Evolutionary conservation across 352 stramenopile species (phyloP), one percentile per base, ranked within the genome.

Genomic region (Globisporangium rhizosaccharum): DNA sequence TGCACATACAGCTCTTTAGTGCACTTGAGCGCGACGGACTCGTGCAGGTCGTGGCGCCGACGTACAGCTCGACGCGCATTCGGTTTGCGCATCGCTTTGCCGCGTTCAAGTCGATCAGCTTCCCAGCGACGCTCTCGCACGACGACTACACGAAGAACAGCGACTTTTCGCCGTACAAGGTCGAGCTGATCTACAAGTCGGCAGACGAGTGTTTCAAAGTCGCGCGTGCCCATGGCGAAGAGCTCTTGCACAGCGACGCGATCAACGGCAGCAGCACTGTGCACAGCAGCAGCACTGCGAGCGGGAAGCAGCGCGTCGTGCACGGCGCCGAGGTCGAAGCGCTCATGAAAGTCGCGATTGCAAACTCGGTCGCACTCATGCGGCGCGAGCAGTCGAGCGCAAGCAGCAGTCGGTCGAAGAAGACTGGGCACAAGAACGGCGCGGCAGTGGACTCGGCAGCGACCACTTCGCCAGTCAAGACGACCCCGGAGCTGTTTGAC

Each of bases 131-230:
- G 9, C 73, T 94, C 14, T 76, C 68, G 8, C 86, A 84, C 61
- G 83, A 89, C 1, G 83, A 94, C 53, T 90, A 76, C 47, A 60
- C 69, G 44, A 67, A 87, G 59, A 94, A 92, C 71, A 89, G 75
- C 59, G 82, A 92, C 53, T 94, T 94, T 56, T 85, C 80, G 54
- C 66, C 63, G 26, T 94, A 88, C 65, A 65, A 82, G 15, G 56
- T 86, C 9, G 71, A 85, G 33, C 62, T 94, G 48, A 86, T 94
- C 56, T 91, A 89, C 73, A 87, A 89, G 55, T 94, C 85, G 39
- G 76, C 72, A 0, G 85, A 94, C 55, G 83, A 94, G 60, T 94
- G 85, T 46, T 94, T 92, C 70, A 92, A 92, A 58, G 66, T 73
- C 9, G 78, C 78, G 3, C 82, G 76, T 6, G 51, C 37, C 15